Evolutionary conservation across 23 red algal species (phyloP), one percentile per base, ranked within the genome.

Genomic region (Gracilariopsis chorda): DNA sequence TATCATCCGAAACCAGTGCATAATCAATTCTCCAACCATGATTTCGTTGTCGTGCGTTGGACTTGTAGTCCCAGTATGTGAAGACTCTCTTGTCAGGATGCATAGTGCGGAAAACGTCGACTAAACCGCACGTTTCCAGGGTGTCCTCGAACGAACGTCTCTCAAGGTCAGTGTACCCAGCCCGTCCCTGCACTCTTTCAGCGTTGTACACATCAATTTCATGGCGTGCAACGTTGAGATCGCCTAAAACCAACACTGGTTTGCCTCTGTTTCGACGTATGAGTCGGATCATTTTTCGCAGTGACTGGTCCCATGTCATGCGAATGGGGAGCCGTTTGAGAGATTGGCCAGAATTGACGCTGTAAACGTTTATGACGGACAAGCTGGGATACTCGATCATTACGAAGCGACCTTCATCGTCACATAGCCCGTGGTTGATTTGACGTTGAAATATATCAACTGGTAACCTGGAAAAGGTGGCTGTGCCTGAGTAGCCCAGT

Each of bases 11-110:
- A 24, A 80, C 92, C 55, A 95, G 49, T 40, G 60, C 77, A 67
- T 90, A 95, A 32, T 95, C 83, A 64, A 88, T 70, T 17, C 92
- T 20, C 92, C 82, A 88, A 10, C 92, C 92, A 19, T 81, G 29
- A 35, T 94, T 78, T 19, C 37, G 67, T 25, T 82, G 19, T 28
- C 92, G 17, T 1, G 83, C 92, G 20, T 62, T 33, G 1, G 92
- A 40, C 34, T 42, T 79, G 19, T 60, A 88, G 35, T 87, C 82
- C 92, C 92, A 94, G 28, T 78, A 88, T 2, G 92, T 82, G 67
- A 80, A 94, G 8, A 48, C 56, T 7, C 53, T 42, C 20, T 52
- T 58, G 13, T 43, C 25, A 7, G 82, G 82, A 82, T 94, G 48
- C 19, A 94, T 20, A 34, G 37, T 46, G 16, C 92, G 82, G 53